Evolutionary conservation across 2,329 filamentous ascomycete genomes (phyloP).

Genomic region (Aspergillus latus): DNA sequence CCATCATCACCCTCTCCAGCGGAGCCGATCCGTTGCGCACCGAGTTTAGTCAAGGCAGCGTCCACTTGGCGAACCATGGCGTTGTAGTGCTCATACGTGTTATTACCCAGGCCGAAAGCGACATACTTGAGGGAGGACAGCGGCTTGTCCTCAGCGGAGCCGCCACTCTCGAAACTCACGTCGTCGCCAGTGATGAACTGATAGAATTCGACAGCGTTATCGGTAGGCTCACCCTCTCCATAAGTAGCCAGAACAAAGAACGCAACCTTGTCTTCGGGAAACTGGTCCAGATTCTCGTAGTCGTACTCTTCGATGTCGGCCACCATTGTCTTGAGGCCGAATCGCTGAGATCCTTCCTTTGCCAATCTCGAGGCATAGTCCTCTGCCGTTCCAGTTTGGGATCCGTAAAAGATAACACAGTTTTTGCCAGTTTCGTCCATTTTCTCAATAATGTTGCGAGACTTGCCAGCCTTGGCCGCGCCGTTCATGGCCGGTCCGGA

Average conservation of each 20-base stretch:
- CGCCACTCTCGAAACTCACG: slow-evolving; percentile 72
- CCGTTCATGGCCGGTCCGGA: slow-evolving; percentile 63
- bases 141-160: slow-evolving; percentile 62
- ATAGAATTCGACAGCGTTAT: slow-evolving; percentile 98
- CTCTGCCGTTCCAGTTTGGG: slow-evolving; percentile 96
- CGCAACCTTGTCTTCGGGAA: slow-evolving; percentile 85
- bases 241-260: slow-evolving; percentile 98
- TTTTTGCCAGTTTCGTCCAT: slow-evolving; percentile 96
- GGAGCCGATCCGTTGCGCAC: slow-evolving; percentile 77
- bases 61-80: slow-evolving; percentile 93
- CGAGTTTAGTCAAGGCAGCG: slow-evolving; percentile 75
- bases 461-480: slow-evolving; percentile 74
- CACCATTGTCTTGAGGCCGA: slow-evolving; percentile 96
- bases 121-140: slow-evolving; percentile 87
- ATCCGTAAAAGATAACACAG: slow-evolving; percentile 97
- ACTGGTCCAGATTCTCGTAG: slow-evolving; percentile 85
- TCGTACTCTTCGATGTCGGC: slow-evolving; percentile 98
- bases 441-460: slow-evolving; percentile 90
- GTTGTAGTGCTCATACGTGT: slow-evolving; percentile 99
- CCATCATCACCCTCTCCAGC: slow-evolving; percentile 97
- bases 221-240: slow-evolving; percentile 95
- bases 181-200: slow-evolving; percentile 89
- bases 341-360: slow-evolving; percentile 95
- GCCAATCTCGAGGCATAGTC: slow-evolving; percentile 95
- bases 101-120: slow-evolving; percentile 94